Evolutionary conservation across 768 basidiomycete species (phyloP).

Genomic region (Phaeolepiota aurea): DNA sequence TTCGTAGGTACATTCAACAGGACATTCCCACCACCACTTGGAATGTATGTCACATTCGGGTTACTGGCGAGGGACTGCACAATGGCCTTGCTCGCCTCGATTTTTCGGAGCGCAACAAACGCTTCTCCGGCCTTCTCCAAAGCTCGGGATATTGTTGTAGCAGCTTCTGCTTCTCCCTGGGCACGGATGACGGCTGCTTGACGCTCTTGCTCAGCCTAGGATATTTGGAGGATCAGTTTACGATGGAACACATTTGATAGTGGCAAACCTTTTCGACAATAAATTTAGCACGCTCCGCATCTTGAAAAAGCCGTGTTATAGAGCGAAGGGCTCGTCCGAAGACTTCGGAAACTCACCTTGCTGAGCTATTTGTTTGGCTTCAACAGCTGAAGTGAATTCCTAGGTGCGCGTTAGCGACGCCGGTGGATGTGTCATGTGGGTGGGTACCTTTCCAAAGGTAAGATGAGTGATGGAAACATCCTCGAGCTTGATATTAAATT

Average conservation of each 20-base stretch:
- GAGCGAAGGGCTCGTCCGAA: neutral
- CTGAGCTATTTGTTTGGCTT: conserved; percentile 99
- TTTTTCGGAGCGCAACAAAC: conserved; percentile 90
- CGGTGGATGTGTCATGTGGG: too few relatives aligned
- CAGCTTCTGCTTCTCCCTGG: conserved; percentile 98
- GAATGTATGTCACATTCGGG: conserved; percentile 86
- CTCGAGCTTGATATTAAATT: conserved; percentile 93
- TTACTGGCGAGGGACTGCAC: conserved; percentile 74
- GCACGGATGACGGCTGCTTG: conserved; percentile 97
- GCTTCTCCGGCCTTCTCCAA: conserved; percentile 93
- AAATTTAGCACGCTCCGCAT: conserved; percentile 98
- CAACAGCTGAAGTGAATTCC: conserved; percentile 98
- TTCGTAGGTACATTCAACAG: conserved; percentile 73
- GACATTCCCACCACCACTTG: conserved; percentile 72
- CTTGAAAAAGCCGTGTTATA: conserved; percentile 28
- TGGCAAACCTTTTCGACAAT: conserved; percentile 86
- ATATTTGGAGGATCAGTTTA: too few relatives aligned
- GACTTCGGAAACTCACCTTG: conserved; percentile 54
- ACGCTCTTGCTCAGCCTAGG: conserved; percentile 95
- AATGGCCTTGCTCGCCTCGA: conserved; percentile 97
- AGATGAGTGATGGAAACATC: conserved; percentile 95
- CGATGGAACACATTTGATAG: too few relatives aligned
- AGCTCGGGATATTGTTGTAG: conserved; percentile 83
- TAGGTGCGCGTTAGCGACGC: too few relatives aligned
- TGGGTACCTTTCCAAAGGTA: conserved; percentile 76